Percentiles rank a stretch among this genome's conserved stretches.
These are phyloP conservation scores for Sonneratia alba DNA, from an alignment of 345 rosid genomes.

Conservation along the genomic window DNA sequence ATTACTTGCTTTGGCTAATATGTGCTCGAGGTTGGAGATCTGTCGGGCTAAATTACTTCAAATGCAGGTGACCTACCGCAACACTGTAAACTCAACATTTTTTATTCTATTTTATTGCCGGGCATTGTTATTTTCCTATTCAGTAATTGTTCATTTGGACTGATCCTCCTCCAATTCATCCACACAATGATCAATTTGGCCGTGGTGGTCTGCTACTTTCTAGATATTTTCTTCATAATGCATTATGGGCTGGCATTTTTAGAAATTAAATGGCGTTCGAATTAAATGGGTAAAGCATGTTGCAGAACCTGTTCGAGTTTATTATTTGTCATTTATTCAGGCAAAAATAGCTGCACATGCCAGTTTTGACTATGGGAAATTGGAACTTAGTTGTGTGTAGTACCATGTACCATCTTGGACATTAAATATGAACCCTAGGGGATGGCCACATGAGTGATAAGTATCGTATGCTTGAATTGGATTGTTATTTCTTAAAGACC, in stretches of 20 bases:
- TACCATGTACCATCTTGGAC: not conserved
- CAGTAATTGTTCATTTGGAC: not conserved
- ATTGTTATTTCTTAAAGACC: not conserved
- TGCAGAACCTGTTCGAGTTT: not conserved
- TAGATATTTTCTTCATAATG: not conserved
- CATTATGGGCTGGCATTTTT: not conserved
- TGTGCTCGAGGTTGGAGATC: conserved; percentile 71
- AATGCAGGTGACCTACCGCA: conserved; percentile 39
- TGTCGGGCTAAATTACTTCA: conserved; percentile 67
- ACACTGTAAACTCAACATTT: not conserved
- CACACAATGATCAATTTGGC: no score
- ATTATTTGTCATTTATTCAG: not conserved
- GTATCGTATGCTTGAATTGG: not conserved
- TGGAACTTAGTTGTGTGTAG: not conserved
- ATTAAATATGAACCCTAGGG: no score
- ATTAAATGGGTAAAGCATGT: not conserved
- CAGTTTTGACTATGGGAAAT: no score
- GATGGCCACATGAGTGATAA: not conserved
- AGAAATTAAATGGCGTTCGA: not conserved
- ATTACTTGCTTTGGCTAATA: conserved; percentile 56
- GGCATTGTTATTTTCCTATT: not conserved
- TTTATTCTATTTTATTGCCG: not conserved
- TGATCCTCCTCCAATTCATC: not conserved
- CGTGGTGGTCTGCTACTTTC: not conserved
- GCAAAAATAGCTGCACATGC: no score